phyloP scores from a whole-genome alignment of 306 rosid species.

The Urtica urens region DNA sequence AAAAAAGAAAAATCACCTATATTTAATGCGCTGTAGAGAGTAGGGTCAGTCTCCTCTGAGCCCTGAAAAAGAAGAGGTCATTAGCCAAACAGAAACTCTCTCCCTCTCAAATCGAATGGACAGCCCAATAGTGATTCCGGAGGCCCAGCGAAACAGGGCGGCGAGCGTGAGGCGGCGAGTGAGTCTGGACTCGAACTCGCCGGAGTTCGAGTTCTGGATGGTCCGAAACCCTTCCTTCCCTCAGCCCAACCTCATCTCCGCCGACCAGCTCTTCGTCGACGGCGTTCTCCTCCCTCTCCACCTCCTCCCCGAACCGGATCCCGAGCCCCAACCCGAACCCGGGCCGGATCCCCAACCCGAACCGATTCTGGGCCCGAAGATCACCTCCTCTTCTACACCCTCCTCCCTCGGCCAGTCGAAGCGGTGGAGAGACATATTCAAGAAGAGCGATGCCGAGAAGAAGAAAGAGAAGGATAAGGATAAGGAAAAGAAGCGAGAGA shows the following conservation, averaged over 20 bases:
- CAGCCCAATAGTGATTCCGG: slow-evolving; percentile 14
- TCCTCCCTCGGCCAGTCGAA: slow-evolving; percentile 45
- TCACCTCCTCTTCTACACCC: slow-evolving; percentile 13
- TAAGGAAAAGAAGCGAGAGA: slow-evolving; percentile 34
- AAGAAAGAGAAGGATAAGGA: slow-evolving; percentile 32
- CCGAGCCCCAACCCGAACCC: slow-evolving; percentile 12
- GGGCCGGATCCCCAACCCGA: slow-evolving; percentile 16
- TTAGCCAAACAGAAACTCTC: slow-evolving; percentile 4
- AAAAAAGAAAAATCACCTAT: background rate
- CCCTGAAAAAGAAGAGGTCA: background rate
- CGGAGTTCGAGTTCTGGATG: slow-evolving; percentile 98
- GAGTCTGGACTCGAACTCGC: slow-evolving; percentile 42
- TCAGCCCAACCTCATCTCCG: slow-evolving; percentile 64
- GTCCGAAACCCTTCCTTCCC: slow-evolving; percentile 77
- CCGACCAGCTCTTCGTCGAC: slow-evolving; percentile 81
- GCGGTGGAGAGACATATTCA: slow-evolving; percentile 84
- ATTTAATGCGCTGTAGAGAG: slow-evolving; percentile 6
- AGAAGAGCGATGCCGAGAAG: slow-evolving; percentile 35
- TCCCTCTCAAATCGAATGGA: slow-evolving; percentile 24
- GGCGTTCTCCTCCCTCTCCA: slow-evolving; percentile 80
- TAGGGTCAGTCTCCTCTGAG: slow-evolving; percentile 16
- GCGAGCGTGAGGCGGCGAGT: slow-evolving; percentile 8
- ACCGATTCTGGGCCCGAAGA: slow-evolving; percentile 24
- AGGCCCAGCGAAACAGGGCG: slow-evolving; percentile 21
- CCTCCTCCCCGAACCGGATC: slow-evolving; percentile 23